phyloP scores from a whole-genome alignment of 441 rosid genomes.

The Erodium trifolium region DNA sequence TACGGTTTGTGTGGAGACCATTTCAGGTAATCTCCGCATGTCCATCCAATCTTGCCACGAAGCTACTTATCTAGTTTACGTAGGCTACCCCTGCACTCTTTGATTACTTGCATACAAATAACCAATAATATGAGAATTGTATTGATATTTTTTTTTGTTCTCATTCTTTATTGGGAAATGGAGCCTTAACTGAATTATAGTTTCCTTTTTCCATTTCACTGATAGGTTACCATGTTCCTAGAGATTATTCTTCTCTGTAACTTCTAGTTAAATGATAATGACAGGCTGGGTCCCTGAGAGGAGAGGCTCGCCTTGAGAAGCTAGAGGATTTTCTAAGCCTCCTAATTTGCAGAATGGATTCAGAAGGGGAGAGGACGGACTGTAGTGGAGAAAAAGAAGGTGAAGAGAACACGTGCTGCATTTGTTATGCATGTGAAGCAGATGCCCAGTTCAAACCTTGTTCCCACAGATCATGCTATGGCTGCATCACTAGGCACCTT shows the following conservation, averaged over 20 bases:
- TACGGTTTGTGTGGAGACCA: background rate
- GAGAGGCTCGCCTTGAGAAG: slow-evolving; percentile 44
- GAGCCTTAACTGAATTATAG: background rate
- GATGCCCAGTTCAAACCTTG: slow-evolving; percentile 80
- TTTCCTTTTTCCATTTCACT: too few relatives aligned
- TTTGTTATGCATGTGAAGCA: slow-evolving; percentile 63
- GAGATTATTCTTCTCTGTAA: background rate
- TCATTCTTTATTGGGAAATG: background rate
- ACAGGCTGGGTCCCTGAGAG: slow-evolving; percentile 61
- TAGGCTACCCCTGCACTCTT: background rate
- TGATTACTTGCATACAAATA: background rate
- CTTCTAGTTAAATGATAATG: slow-evolving; percentile 10
- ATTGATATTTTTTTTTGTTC: too few relatives aligned
- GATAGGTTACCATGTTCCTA: background rate
- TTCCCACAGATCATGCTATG: slow-evolving; percentile 77
- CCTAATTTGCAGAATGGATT: slow-evolving; percentile 42
- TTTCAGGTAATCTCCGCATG: background rate
- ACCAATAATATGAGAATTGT: background rate
- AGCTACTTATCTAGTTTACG: background rate
- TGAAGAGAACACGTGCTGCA: slow-evolving; percentile 70
- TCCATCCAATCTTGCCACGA: background rate
- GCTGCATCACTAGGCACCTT: slow-evolving; percentile 93
- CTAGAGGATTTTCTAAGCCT: slow-evolving; percentile 59
- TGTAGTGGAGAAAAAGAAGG: slow-evolving; percentile 31
- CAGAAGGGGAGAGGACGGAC: slow-evolving; percentile 27